A percentile compares a stretch with the other conserved stretches of the same genome.
These are phyloP conservation scores for Capsella rubella DNA, from an alignment of 441 rosid species.

Conservation along the genomic window DNA sequence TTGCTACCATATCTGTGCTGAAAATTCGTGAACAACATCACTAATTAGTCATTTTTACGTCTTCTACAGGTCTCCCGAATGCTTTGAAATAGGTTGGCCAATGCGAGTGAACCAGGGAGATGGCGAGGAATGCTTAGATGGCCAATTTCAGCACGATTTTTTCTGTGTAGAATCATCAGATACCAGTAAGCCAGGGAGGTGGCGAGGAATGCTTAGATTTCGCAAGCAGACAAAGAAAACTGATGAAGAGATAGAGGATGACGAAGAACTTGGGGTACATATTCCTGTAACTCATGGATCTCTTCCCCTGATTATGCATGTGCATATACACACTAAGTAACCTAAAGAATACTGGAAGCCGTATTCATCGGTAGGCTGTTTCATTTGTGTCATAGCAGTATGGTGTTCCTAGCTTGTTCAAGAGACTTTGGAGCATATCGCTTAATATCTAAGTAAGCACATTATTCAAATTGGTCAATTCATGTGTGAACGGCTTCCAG, in stretches of 20 bases:
- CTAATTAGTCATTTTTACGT: constrained; percentile 33
- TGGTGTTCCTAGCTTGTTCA: constrained; percentile 50
- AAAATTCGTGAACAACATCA: constrained; percentile 28
- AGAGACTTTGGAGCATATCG: constrained; percentile 43
- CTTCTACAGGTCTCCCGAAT: constrained; percentile 82
- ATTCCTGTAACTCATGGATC: constrained; percentile 35
- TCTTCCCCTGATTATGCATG: constrained; percentile 34
- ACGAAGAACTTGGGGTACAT: constrained; percentile 72
- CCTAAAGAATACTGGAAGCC: constrained; percentile 30
- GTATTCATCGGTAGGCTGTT: constrained; percentile 33
- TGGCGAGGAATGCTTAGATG: constrained; percentile 76
- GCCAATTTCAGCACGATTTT: constrained; percentile 96
- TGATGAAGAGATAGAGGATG: constrained; percentile 55
- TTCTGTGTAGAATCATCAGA: constrained; percentile 52
- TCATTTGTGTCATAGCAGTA: constrained; percentile 39
- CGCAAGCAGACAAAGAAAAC: constrained; percentile 47
- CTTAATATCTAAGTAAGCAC: constrained; percentile 45
- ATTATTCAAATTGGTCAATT: constrained; percentile 33
- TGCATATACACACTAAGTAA: constrained; percentile 36
- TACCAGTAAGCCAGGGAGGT: constrained; percentile 44
- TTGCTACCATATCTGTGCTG: constrained; percentile 36
- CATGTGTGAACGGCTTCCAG: constrained; percentile 6
- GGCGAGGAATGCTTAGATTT: constrained; percentile 24
- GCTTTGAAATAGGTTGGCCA: constrained; percentile 97
- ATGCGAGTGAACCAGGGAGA: constrained; percentile 48